Conservation (phyloP, 176 grass and related monocot species). For the Avena insularis region DNA sequence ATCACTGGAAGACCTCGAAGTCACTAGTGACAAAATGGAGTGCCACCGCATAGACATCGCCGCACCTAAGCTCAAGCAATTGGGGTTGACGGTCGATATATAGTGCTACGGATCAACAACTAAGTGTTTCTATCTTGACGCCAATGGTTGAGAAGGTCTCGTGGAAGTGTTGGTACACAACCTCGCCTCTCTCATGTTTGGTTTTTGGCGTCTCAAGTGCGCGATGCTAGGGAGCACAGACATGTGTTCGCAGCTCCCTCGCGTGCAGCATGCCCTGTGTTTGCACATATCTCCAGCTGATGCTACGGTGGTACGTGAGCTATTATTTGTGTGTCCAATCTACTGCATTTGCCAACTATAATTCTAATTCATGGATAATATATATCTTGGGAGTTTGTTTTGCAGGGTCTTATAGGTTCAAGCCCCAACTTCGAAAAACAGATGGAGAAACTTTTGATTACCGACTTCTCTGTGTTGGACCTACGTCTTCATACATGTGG, state of each 20-base stretch:
- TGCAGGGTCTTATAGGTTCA: not conserved
- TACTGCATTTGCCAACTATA: not conserved
- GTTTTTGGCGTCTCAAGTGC: not conserved
- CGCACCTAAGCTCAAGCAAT: not conserved
- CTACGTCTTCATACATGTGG: not conserved
- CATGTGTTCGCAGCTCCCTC: not conserved
- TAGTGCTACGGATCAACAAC: not conserved
- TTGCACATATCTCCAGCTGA: not conserved
- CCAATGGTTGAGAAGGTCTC: not conserved
- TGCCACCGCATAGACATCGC: not conserved
- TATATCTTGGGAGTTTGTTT: not conserved
- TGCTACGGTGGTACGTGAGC: not conserved
- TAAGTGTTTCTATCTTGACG: not conserved
- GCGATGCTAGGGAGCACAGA: not conserved
- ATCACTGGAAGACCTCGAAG: not conserved
- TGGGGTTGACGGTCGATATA: not conserved
- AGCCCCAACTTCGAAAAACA: not conserved
- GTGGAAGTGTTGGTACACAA: not conserved
- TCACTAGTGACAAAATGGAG: accelerated
- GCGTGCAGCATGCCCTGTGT: not conserved
- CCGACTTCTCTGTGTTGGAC: not conserved
- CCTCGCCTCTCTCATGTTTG: not conserved
- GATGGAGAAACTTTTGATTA: not conserved
- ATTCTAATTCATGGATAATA: not conserved
- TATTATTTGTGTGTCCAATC: not conserved